Conservation (phyloP, 495 filamentous ascomycete species). For the Penicillium goetzii region DNA sequence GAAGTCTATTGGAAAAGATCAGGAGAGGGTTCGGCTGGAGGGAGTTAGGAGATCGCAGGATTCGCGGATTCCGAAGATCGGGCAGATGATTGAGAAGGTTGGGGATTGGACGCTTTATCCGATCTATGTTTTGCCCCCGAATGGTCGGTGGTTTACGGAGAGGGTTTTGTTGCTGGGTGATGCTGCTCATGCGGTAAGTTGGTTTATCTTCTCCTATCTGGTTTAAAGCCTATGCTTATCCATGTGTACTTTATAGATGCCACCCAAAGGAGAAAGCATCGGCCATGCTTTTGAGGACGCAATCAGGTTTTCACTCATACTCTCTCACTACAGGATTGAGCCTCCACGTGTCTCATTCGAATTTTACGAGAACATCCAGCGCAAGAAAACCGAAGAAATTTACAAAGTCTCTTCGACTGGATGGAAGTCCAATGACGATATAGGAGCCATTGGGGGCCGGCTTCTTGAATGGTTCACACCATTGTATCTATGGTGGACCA, state of each 20-base stretch:
- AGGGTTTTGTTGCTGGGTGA: conserved; percentile 51
- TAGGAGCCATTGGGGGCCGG: background rate
- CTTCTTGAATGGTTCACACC: conserved; percentile 8
- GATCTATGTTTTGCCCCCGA: conserved; percentile 48
- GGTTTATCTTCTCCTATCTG: background rate
- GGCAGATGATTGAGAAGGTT: conserved; percentile 45
- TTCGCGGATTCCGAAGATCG: conserved; percentile 37
- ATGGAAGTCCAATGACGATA: conserved; percentile 4
- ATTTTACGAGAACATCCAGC: background rate
- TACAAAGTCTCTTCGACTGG: conserved; percentile 4
- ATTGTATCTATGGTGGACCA: conserved; percentile 2
- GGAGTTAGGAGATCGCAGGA: conserved; percentile 19
- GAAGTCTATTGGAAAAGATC: conserved; percentile 44
- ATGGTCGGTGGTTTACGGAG: conserved; percentile 47
- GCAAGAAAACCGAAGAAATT: background rate
- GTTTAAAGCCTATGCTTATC: too few species aligned
- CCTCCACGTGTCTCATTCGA: background rate
- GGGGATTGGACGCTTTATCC: conserved; percentile 55
- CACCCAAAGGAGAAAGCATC: conserved; percentile 54
- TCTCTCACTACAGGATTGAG: conserved; percentile 17
- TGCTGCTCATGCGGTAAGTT: conserved; percentile 29
- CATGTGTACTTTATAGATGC: conserved; percentile 41
- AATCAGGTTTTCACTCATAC: conserved; percentile 47
- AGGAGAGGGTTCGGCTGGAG: conserved; percentile 28
- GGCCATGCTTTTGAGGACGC: conserved; percentile 56